A percentile compares a stretch with the other conserved stretches of the same genome.
These are phyloP conservation scores for Leccinum variicolor DNA, from an alignment of 768 basidiomycete species.

Conservation along the genomic window DNA sequence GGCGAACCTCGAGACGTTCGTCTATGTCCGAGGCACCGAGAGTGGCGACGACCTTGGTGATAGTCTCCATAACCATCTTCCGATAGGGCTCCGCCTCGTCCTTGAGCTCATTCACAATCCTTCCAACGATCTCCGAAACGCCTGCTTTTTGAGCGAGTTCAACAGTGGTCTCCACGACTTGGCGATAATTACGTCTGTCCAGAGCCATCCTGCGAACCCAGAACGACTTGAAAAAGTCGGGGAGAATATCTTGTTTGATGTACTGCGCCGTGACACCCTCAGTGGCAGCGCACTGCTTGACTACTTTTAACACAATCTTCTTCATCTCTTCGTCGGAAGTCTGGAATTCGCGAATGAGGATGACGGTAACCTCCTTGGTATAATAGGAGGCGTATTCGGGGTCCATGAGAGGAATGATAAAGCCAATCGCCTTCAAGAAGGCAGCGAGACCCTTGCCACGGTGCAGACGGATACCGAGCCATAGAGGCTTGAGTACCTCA, in stretches of 20 bases:
- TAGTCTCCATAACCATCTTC: slow-evolving; percentile 99
- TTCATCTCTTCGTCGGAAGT: slow-evolving; percentile 99
- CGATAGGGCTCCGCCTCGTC: slow-evolving; percentile 72
- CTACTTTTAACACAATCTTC: slow-evolving; percentile 98
- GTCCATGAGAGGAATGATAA: slow-evolving; percentile 99
- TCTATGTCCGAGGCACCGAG: slow-evolving; percentile 98
- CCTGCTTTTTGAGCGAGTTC: slow-evolving; percentile 97
- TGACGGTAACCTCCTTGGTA: slow-evolving; percentile 95
- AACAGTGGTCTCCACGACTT: slow-evolving; percentile 98
- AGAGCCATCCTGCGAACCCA: slow-evolving; percentile 99
- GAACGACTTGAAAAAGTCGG: slow-evolving; percentile 99
- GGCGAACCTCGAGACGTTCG: slow-evolving; percentile 87
- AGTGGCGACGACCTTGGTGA: slow-evolving; percentile 91
- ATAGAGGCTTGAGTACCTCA: slow-evolving; percentile 80
- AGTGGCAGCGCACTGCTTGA: slow-evolving; percentile 97
- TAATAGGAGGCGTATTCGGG: slow-evolving; percentile 99
- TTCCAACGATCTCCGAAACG: slow-evolving; percentile 92
- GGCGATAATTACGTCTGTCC: slow-evolving; percentile 92
- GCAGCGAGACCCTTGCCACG: slow-evolving; percentile 77
- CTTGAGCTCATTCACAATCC: slow-evolving; percentile 65
- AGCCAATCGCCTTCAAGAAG: slow-evolving; percentile 91
- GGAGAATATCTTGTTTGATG: slow-evolving; percentile 96
- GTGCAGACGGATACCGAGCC: slow-evolving; percentile 75
- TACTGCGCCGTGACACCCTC: slow-evolving; percentile 96
- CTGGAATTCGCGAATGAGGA: slow-evolving; percentile 97